Conservation (phyloP, 2,329 filamentous ascomycete genomes). For the Colletotrichum simmondsii region DNA sequence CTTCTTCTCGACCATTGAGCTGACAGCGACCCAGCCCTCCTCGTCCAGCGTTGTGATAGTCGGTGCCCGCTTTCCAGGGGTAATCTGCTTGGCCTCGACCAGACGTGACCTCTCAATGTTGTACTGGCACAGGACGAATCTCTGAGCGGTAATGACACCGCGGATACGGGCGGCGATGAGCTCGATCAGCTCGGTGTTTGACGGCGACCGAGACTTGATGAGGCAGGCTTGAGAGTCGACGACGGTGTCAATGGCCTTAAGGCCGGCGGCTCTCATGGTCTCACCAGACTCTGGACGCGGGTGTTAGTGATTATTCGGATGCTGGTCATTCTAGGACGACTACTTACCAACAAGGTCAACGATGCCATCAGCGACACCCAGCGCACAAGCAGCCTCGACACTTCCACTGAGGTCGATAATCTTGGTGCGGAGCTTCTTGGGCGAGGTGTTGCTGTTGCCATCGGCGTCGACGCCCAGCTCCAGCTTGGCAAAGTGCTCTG, state of each 20-base stretch:
- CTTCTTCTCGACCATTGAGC: conserved; percentile 92
- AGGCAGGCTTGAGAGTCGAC: conserved; percentile 88
- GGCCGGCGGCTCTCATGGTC: conserved; percentile 95
- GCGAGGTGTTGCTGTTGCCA: conserved; percentile 45
- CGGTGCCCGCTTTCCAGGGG: conserved; percentile 92
- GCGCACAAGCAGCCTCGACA: conserved; percentile 94
- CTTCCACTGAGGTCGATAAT: conserved; percentile 96
- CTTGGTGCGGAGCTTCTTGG: conserved; percentile 77
- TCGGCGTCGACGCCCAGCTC: conserved; percentile 67
- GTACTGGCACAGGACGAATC: conserved; percentile 95
- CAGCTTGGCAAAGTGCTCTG: conserved; percentile 84
- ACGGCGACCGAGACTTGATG: conserved; percentile 88
- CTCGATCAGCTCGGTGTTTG: conserved; percentile 82
- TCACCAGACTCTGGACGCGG: conserved; percentile 83
- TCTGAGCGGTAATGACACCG: conserved; percentile 95
- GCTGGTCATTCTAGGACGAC: conserved; percentile 46
- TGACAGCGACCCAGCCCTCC: conserved; percentile 93
- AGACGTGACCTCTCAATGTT: conserved; percentile 84
- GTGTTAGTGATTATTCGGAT: not conserved
- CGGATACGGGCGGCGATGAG: conserved; percentile 88
- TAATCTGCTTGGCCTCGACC: conserved; percentile 76
- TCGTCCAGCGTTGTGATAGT: conserved; percentile 92
- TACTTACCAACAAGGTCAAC: conserved; percentile 93
- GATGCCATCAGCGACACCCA: conserved; percentile 96
- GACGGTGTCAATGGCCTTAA: conserved; percentile 95